Evolutionary conservation across 257 asterid species (phyloP).

Genomic region (Solanum clarkiae): DNA sequence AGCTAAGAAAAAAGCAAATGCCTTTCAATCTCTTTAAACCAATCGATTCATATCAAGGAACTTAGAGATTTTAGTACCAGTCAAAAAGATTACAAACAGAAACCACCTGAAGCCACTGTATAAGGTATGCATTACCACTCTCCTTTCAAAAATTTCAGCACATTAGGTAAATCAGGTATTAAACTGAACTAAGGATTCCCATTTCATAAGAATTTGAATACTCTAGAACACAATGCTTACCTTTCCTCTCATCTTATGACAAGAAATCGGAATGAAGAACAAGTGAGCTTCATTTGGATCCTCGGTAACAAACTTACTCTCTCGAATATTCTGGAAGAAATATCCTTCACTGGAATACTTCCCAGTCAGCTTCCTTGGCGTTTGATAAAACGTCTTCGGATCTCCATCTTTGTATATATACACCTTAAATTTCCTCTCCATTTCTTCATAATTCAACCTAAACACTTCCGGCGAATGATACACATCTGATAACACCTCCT

Average conservation of each 20-base stretch:
- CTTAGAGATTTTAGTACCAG: not conserved
- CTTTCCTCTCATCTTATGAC: constrained; percentile 99
- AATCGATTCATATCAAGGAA: not conserved
- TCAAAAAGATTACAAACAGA: not conserved
- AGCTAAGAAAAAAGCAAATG: not conserved
- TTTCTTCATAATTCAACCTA: constrained; percentile 55
- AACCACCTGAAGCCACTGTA: not conserved
- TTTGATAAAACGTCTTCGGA: constrained; percentile 87
- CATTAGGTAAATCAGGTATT: not conserved
- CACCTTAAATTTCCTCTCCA: constrained; percentile 78
- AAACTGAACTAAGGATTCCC: not conserved
- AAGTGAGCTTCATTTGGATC: constrained; percentile 84
- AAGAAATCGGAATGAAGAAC: constrained; percentile 93
- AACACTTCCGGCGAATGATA: constrained; percentile 68
- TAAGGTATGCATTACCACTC: not conserved
- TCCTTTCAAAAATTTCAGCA: not conserved
- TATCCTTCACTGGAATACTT: constrained; percentile 94
- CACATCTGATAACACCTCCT: constrained; percentile 22
- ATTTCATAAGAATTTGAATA: not conserved
- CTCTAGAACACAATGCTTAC: constrained; percentile 13
- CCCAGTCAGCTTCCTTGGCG: constrained; percentile 94
- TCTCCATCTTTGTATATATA: constrained; percentile 87
- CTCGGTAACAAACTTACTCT: constrained; percentile 62
- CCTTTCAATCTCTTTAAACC: not conserved
- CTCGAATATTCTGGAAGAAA: constrained; percentile 85